A percentile compares a stretch with the other conserved stretches of the same genome.
Evolutionary conservation across 2,329 filamentous ascomycete genomes (phyloP).

Genomic region (Celoporthe dispersa): DNA sequence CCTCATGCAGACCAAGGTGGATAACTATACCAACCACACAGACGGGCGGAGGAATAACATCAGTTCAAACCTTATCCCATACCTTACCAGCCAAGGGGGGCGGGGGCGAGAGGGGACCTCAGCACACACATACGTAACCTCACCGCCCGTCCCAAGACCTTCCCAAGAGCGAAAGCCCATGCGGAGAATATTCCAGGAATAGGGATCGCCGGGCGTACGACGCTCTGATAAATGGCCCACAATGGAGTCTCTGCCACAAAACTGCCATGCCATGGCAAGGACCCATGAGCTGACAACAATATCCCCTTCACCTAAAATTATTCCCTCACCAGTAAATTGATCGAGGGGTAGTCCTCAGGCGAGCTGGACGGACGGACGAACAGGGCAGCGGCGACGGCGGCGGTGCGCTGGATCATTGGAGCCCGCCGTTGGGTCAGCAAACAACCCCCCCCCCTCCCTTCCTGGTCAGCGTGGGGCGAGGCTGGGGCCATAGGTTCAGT

Average conservation of each 20-base stretch:
- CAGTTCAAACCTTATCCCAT: not conserved
- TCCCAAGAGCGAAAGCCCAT: not conserved
- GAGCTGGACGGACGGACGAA: not conserved
- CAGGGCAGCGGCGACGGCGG: not conserved
- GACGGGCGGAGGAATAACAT: not conserved
- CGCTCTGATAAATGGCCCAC: not conserved
- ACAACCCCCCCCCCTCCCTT: not conserved
- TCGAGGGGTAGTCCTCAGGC: conserved; percentile 5
- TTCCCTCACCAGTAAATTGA: conserved; percentile 9
- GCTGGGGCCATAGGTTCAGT: not conserved
- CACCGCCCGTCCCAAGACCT: conserved; percentile 8
- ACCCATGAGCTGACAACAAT: conserved; percentile 12
- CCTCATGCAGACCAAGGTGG: not conserved
- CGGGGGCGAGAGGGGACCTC: too few relatives aligned
- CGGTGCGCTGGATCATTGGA: not conserved
- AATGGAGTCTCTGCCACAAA: not conserved
- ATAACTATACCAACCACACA: not conserved
- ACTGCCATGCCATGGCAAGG: not conserved
- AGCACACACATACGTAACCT: conserved; percentile 1
- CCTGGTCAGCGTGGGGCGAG: not conserved
- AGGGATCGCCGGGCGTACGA: conserved; percentile 8
- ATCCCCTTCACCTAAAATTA: conserved; percentile 7
- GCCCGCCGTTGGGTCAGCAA: not conserved
- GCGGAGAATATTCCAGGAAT: conserved; percentile 8
- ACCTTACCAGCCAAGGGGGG: not conserved